A percentile compares a stretch with the other conserved stretches of the same genome.
These are phyloP conservation scores for Dryadomyces quercus-mongolicae DNA, from an alignment of 2,329 filamentous ascomycete species.

Conservation along the genomic window DNA sequence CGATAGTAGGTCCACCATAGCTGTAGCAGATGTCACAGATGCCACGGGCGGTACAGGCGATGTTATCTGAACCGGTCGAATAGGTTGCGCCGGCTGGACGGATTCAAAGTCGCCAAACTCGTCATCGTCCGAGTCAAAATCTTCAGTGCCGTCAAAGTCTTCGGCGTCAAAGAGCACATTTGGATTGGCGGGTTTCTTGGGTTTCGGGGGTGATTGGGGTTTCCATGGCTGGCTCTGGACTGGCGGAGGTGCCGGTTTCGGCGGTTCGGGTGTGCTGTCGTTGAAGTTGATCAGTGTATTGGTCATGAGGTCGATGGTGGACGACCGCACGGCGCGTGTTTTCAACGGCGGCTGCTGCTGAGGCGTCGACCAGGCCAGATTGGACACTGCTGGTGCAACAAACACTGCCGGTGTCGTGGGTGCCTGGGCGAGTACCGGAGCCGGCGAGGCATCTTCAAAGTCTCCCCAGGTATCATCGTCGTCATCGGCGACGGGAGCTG, in stretches of 20 bases:
- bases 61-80: background rate
- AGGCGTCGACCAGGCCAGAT: background rate
- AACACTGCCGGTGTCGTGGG: background rate
- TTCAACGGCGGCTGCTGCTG: conserved; percentile 12
- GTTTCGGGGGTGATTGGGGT: background rate
- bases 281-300: conserved; percentile 36
- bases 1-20: conserved; percentile 11
- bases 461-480: conserved; percentile 53
- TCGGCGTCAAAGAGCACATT: conserved; percentile 57
- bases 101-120: conserved; percentile 19
- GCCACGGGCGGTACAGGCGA: background rate
- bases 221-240: background rate
- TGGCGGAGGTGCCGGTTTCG: background rate
- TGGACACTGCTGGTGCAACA: background rate
- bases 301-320: conserved; percentile 40
- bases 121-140: conserved; percentile 12
- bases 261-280: background rate
- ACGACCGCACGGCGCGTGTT: conserved; percentile 28
- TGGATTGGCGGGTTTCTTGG: conserved; percentile 22
- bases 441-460: conserved; percentile 45
- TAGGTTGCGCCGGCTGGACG: background rate
- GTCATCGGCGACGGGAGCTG: background rate
- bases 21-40: background rate
- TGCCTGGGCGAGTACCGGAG: conserved; percentile 8
- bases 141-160: conserved; percentile 32